phyloP scores from a whole-genome alignment of 768 basidiomycete genomes.

The Tricholoma hemisulphureum region DNA sequence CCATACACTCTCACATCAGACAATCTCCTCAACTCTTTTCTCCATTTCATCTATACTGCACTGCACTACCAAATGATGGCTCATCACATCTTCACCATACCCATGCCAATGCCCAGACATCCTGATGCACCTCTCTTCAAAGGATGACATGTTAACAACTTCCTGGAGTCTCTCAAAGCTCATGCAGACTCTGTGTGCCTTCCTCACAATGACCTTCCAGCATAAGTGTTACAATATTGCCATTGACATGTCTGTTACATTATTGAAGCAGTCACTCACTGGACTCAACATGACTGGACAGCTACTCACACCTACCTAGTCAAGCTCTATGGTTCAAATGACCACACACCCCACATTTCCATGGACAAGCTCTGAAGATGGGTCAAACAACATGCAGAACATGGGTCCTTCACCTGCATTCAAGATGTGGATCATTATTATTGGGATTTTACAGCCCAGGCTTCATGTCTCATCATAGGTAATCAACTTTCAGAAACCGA shows the following conservation, averaged over 20 bases:
- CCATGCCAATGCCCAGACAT: background rate
- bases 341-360: background rate
- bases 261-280: background rate
- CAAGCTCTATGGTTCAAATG: conserved; percentile 3
- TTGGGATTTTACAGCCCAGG: background rate
- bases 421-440: conserved; percentile 7
- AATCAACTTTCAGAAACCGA: background rate
- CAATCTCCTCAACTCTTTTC: no score
- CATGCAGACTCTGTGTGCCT: background rate
- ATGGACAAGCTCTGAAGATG: conserved; percentile 1
- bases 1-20: no score
- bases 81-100: no score
- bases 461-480: background rate
- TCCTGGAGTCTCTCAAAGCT: conserved; percentile 1
- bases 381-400: background rate
- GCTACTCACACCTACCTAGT: background rate
- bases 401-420: background rate
- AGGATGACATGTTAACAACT: conserved; percentile 1
- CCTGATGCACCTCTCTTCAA: conserved; percentile 2
- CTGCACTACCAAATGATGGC: no score
- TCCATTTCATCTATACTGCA: no score
- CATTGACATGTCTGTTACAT: background rate
- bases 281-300: background rate
- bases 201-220: background rate
- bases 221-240: conserved; percentile 1